These are phyloP conservation scores for Lyophyllum decastes DNA, from an alignment of 768 basidiomycete genomes.

Conservation along the genomic window DNA sequence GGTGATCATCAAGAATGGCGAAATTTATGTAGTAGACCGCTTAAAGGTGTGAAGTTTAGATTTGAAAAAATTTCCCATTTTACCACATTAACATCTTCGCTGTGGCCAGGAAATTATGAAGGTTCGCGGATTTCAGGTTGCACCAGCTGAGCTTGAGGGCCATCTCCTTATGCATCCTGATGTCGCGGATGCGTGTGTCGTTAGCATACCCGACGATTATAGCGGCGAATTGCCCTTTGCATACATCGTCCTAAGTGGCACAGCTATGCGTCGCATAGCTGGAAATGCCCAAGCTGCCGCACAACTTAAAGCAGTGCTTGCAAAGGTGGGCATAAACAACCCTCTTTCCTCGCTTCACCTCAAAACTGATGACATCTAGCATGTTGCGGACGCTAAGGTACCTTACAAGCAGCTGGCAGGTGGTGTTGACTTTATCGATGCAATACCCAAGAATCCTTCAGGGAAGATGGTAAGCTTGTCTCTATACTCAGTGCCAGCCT, in stretches of 20 bases:
- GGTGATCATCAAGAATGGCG: slow-evolving; percentile 63
- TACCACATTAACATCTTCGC: neutral
- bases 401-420: slow-evolving; percentile 63
- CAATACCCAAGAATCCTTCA: slow-evolving; percentile 69
- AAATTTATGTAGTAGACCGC: slow-evolving; percentile 72
- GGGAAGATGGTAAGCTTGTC: slow-evolving; percentile 57
- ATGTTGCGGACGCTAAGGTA: slow-evolving; percentile 58
- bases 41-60: slow-evolving; percentile 52
- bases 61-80: neutral
- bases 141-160: slow-evolving; percentile 68
- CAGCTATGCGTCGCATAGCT: slow-evolving; percentile 36
- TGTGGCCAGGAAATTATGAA: slow-evolving; percentile 66
- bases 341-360: neutral
- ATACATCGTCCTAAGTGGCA: slow-evolving; percentile 56
- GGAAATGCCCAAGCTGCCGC: slow-evolving; percentile 33
- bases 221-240: slow-evolving; percentile 76
- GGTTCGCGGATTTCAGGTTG: slow-evolving; percentile 60
- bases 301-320: slow-evolving; percentile 45
- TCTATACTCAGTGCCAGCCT: neutral
- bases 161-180: slow-evolving; percentile 62
- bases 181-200: slow-evolving; percentile 64
- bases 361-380: slow-evolving; percentile 31
- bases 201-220: slow-evolving; percentile 71
- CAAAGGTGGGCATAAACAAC: slow-evolving; percentile 46
- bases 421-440: slow-evolving; percentile 62